Evolutionary conservation across 257 asterid genomes (phyloP).

Genomic region (Knoxia roxburghii): DNA sequence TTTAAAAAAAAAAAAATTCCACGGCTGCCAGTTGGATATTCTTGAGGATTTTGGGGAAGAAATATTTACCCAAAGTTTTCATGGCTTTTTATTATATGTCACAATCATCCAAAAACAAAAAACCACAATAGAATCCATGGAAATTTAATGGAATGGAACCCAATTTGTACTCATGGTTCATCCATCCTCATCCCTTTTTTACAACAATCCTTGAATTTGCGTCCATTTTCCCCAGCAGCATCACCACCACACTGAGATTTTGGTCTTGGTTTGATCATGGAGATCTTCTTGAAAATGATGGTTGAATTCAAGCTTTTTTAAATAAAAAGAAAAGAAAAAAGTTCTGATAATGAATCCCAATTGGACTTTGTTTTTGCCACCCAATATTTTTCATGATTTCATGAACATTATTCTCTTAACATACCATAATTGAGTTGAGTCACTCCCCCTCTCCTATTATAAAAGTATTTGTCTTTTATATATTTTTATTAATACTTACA

Average conservation of each 20-base stretch:
- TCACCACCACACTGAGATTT: background rate
- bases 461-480: no score
- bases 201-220: background rate
- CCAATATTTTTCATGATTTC: no score
- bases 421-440: no score
- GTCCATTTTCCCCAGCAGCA: slow-evolving; percentile 9
- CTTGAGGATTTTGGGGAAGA: background rate
- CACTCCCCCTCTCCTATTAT: no score
- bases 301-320: no score
- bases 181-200: background rate
- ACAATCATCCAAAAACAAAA: slow-evolving; percentile 4
- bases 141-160: background rate
- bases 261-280: background rate
- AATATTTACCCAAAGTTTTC: background rate
- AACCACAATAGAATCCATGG: background rate
- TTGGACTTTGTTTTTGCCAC: no score
- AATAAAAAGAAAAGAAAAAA: no score
- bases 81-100: slow-evolving; percentile 15
- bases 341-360: no score
- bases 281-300: slow-evolving; percentile 9
- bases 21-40: slow-evolving; percentile 24
- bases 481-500: no score
- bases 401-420: no score
- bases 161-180: background rate
- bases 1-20: no score